These are phyloP conservation scores for Dipteronia sinensis DNA, from an alignment of 345 rosid genomes.

Conservation along the genomic window DNA sequence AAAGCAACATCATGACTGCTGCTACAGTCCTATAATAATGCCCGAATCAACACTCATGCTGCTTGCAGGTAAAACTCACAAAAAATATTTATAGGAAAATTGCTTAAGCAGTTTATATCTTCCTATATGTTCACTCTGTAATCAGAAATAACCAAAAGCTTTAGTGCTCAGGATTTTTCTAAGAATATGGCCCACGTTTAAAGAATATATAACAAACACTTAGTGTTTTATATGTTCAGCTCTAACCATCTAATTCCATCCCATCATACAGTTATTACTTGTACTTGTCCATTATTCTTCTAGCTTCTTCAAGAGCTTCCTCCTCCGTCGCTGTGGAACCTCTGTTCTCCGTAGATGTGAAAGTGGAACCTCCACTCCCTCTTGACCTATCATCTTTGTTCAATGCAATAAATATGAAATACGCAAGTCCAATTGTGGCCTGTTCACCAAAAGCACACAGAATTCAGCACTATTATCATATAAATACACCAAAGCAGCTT, in stretches of 20 bases:
- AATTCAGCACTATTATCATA: background rate
- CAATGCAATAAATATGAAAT: conserved; percentile 77
- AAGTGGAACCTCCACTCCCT: conserved; percentile 39
- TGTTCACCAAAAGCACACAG: conserved; percentile 31
- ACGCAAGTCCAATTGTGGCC: conserved; percentile 93
- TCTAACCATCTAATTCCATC: background rate
- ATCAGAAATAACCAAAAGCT: too few relatives aligned
- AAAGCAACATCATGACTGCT: background rate
- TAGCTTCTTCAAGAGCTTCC: conserved; percentile 75
- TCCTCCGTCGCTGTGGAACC: conserved; percentile 42
- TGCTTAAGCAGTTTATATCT: too few relatives aligned
- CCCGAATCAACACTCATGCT: background rate
- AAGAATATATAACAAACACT: background rate
- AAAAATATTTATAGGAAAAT: too few relatives aligned
- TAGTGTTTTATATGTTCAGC: background rate
- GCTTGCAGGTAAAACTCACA: background rate
- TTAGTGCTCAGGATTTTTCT: too few relatives aligned
- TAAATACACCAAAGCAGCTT: background rate
- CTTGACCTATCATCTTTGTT: conserved; percentile 73
- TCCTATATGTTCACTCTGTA: too few relatives aligned
- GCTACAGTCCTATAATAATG: background rate
- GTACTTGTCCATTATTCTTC: conserved; percentile 93
- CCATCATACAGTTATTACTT: conserved; percentile 38
- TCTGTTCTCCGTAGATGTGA: conserved; percentile 48
- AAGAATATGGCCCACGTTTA: too few relatives aligned